These are phyloP conservation scores for Nicotiana paniculata DNA, from an alignment of 257 asterid species.

Conservation along the genomic window DNA sequence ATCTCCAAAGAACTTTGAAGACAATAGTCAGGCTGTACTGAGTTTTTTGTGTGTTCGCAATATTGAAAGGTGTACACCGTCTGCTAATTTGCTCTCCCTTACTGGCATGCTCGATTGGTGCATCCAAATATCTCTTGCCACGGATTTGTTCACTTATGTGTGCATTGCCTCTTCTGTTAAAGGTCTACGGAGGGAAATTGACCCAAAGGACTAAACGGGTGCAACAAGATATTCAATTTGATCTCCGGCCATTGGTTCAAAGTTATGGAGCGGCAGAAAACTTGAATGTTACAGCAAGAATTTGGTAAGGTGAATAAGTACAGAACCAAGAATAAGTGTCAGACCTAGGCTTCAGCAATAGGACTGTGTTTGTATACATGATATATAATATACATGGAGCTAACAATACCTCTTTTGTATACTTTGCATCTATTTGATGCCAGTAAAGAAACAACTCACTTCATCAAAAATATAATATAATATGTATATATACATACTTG, in stretches of 20 bases:
- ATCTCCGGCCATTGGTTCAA: not conserved
- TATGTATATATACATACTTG: not conserved
- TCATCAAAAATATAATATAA: too few relatives aligned
- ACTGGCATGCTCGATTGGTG: not conserved
- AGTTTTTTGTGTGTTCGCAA: not conserved
- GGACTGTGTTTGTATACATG: too few relatives aligned
- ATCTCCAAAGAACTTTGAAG: not conserved
- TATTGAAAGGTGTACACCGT: not conserved
- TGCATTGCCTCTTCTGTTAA: not conserved
- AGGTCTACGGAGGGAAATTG: not conserved
- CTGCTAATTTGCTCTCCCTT: not conserved
- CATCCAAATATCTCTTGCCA: not conserved
- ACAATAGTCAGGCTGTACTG: not conserved
- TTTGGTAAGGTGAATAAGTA: not conserved
- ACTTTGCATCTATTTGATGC: too few relatives aligned
- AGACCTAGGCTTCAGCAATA: not conserved
- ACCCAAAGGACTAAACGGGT: not conserved
- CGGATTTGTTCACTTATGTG: not conserved
- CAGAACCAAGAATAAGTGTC: not conserved
- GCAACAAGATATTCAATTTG: not conserved
- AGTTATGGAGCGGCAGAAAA: not conserved
- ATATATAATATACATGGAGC: too few relatives aligned
- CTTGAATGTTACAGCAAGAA: not conserved
- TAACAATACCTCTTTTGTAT: too few relatives aligned
- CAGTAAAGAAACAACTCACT: too few relatives aligned